phyloP scores from a whole-genome alignment of 805 yeast genomes.

The Ogataea degrootiae region DNA sequence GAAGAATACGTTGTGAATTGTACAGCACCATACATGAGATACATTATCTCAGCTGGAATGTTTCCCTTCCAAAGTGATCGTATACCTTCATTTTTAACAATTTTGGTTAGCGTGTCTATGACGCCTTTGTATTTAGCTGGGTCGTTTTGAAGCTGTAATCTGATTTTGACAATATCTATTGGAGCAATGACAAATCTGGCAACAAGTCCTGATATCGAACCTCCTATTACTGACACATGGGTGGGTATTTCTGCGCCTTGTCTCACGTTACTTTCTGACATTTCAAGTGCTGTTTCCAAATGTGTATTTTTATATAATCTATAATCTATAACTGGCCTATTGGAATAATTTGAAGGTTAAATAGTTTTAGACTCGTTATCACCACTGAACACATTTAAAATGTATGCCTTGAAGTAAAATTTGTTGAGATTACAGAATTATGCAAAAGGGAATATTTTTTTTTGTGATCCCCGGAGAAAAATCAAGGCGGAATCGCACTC shows the following conservation, averaged over 20 bases:
- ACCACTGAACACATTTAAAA: too few relatives aligned
- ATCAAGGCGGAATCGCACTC: too few relatives aligned
- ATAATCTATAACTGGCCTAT: too few relatives aligned
- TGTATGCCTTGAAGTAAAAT: too few relatives aligned
- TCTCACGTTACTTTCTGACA: conserved; percentile 16
- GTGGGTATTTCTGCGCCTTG: conserved; percentile 50
- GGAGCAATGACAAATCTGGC: conserved; percentile 62
- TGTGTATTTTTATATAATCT: too few relatives aligned
- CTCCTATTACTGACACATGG: conserved; percentile 56
- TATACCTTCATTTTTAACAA: conserved; percentile 52
- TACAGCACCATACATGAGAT: conserved; percentile 75
- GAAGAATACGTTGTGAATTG: conserved; percentile 75
- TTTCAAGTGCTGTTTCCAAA: not conserved
- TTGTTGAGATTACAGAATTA: too few relatives aligned
- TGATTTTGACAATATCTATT: conserved; percentile 69
- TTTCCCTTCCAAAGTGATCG: conserved; percentile 94
- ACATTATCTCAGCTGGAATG: conserved; percentile 84
- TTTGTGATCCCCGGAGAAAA: too few relatives aligned
- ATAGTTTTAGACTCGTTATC: too few relatives aligned
- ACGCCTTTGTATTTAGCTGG: conserved; percentile 32
- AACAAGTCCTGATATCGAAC: conserved; percentile 63
- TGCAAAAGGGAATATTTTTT: too few relatives aligned
- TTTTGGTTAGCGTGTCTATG: conserved; percentile 33
- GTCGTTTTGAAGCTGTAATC: conserved; percentile 56
- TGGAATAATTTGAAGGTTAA: too few relatives aligned